Evolutionary conservation across 2,329 filamentous ascomycete genomes (phyloP).

Genomic region (Fusarium tupiense): DNA sequence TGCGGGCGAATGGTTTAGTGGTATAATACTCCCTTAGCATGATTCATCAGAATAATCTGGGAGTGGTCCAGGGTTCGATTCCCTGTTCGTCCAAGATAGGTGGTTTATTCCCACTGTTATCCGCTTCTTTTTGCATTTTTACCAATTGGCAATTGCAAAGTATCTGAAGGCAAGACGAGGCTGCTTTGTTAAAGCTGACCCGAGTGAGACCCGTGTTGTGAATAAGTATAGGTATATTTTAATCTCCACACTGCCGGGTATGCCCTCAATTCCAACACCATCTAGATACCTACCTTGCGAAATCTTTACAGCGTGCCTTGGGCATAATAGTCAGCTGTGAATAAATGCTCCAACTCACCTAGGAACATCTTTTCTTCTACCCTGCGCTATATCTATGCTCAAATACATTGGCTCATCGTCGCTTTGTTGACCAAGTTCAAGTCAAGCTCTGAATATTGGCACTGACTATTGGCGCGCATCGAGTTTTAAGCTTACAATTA

Average conservation of each 20-base stretch:
- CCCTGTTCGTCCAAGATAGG: conserved; percentile 20
- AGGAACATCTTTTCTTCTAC: too few species aligned
- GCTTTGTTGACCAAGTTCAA: fast-evolving
- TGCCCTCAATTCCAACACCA: not conserved
- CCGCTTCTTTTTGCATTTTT: not conserved
- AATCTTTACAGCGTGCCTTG: not conserved
- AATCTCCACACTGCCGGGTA: not conserved
- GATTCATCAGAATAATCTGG: not conserved
- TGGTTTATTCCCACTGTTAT: conserved; percentile 12
- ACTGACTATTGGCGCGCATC: conserved; percentile 10
- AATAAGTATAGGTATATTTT: too few species aligned
- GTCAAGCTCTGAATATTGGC: fast-evolving
- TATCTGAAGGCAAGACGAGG: fast-evolving
- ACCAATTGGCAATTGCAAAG: fast-evolving
- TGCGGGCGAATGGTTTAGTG: conserved; percentile 19
- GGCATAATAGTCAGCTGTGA: fast-evolving
- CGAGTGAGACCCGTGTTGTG: fast-evolving
- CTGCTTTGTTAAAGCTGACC: fast-evolving
- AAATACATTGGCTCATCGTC: fast-evolving
- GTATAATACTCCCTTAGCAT: conserved; percentile 27
- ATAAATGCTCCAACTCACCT: fast-evolving
- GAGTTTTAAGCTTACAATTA: not conserved
- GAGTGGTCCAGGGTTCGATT: conserved; percentile 30
- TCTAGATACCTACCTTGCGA: not conserved
- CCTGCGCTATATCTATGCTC: fast-evolving